These are phyloP conservation scores for Microdochium paspali DNA, from an alignment of 2,329 filamentous ascomycete species.

Conservation along the genomic window DNA sequence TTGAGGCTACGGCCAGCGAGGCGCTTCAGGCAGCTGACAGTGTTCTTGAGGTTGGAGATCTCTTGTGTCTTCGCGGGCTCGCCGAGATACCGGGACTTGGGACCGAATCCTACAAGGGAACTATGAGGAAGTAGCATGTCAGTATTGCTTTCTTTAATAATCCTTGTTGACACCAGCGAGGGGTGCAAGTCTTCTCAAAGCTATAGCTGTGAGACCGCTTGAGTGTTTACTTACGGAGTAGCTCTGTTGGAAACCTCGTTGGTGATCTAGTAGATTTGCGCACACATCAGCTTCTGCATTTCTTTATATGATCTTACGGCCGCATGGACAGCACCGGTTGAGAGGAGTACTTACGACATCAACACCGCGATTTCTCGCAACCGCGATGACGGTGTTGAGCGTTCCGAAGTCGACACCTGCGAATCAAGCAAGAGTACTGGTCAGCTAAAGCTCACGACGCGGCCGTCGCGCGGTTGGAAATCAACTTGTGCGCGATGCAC, in stretches of 20 bases:
- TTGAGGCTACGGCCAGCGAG: conserved; percentile 77
- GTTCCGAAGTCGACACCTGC: conserved; percentile 88
- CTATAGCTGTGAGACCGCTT: neutral
- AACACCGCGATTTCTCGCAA: conserved; percentile 96
- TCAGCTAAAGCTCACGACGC: neutral
- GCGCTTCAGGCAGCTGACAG: conserved; percentile 84
- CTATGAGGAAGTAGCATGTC: conserved; percentile 34
- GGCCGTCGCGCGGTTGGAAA: too few relatives aligned
- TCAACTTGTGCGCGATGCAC: too few relatives aligned
- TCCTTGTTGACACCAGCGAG: neutral
- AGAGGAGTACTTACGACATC: conserved; percentile 72
- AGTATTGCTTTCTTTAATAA: neutral
- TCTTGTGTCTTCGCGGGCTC: conserved; percentile 97
- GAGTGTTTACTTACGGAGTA: conserved; percentile 68
- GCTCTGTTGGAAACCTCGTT: conserved; percentile 99
- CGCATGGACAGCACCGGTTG: conserved; percentile 3
- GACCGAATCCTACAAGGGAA: conserved; percentile 88
- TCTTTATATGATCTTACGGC: neutral
- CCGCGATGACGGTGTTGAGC: conserved; percentile 93
- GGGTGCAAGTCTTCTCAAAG: neutral
- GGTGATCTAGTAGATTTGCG: conserved; percentile 59
- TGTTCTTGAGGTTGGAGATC: conserved; percentile 99
- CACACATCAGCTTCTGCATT: neutral
- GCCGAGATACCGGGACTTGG: conserved; percentile 87
- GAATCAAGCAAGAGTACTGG: conserved; percentile 1